phyloP scores from a whole-genome alignment of 139 green algal species.

The Tetraselmis striata region DNA sequence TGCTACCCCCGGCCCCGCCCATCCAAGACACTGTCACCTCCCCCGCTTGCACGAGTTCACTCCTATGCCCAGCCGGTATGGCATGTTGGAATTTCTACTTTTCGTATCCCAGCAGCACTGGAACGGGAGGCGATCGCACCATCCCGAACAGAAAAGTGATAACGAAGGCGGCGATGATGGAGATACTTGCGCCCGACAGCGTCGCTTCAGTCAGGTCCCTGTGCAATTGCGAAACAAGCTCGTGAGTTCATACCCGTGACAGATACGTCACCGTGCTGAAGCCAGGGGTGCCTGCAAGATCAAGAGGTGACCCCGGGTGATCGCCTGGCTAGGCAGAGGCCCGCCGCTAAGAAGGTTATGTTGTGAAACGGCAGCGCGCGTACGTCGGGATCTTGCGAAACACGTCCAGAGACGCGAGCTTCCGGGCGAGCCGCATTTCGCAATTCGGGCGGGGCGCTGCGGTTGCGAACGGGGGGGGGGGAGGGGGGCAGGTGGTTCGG shows the following conservation, averaged over 20 bases:
- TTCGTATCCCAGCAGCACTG: constrained; percentile 1
- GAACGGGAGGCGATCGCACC: constrained; percentile 36
- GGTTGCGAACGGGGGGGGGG: too few relatives aligned
- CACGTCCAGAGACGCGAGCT: too few relatives aligned
- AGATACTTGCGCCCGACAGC: constrained; percentile 80
- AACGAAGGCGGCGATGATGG: constrained; percentile 67
- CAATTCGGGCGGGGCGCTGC: too few relatives aligned
- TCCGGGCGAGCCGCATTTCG: too few relatives aligned
- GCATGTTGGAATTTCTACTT: background rate
- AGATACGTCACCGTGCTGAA: background rate
- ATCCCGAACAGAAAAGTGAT: constrained; percentile 77
- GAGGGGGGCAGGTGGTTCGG: too few relatives aligned
- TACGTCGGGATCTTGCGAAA: background rate
- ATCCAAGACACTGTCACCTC: too few relatives aligned
- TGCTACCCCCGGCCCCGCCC: too few relatives aligned
- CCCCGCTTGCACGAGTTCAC: too few relatives aligned
- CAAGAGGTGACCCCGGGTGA: background rate
- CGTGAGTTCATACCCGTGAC: background rate
- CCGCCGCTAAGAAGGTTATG: background rate
- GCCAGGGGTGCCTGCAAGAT: background rate
- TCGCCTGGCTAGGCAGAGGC: background rate
- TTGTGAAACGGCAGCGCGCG: too few relatives aligned
- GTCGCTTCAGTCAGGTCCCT: constrained; percentile 93
- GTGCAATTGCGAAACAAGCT: constrained; percentile 5
- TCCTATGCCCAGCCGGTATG: too few relatives aligned